Evolutionary conservation across 2,329 filamentous ascomycete species (phyloP).

Genomic region (Colletotrichum aenigma): DNA sequence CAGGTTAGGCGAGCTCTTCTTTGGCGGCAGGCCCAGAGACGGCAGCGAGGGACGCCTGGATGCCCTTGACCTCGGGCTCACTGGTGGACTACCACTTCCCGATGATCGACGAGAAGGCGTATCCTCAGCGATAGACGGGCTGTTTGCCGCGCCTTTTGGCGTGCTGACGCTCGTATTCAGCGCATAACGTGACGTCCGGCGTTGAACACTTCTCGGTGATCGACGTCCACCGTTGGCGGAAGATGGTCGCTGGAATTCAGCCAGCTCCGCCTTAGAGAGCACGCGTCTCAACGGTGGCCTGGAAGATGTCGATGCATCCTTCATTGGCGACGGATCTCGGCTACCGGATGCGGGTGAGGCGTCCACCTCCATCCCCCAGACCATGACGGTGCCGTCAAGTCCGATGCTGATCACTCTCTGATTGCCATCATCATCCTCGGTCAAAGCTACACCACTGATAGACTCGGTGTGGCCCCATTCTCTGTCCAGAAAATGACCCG

Average conservation of each 20-base stretch:
- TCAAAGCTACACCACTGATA: conserved; percentile 81
- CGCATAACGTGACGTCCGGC: conserved; percentile 59
- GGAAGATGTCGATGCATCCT: conserved; percentile 53
- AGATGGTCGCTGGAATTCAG: conserved; percentile 71
- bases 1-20: conserved; percentile 54
- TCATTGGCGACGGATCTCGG: conserved; percentile 60
- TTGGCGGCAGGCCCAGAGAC: conserved; percentile 47
- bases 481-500: conserved; percentile 78
- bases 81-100: conserved; percentile 51
- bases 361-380: conserved; percentile 68
- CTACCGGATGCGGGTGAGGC: conserved; percentile 41
- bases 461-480: conserved; percentile 97
- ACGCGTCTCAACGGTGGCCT: conserved; percentile 83
- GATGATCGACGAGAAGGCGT: conserved; percentile 55
- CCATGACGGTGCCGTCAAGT: conserved; percentile 82
- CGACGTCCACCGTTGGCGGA: conserved; percentile 50
- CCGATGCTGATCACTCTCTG: conserved; percentile 75
- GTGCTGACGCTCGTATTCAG: conserved; percentile 39
- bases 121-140: conserved; percentile 48
- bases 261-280: conserved; percentile 84
- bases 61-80: conserved; percentile 52
- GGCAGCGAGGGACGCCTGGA: conserved; percentile 60
- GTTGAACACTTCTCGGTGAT: conserved; percentile 58
- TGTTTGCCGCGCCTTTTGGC: conserved; percentile 43
- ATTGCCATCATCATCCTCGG: conserved; percentile 62